These are phyloP conservation scores for Falciphora oryzae DNA, from an alignment of 2,329 filamentous ascomycete species.

Conservation along the genomic window DNA sequence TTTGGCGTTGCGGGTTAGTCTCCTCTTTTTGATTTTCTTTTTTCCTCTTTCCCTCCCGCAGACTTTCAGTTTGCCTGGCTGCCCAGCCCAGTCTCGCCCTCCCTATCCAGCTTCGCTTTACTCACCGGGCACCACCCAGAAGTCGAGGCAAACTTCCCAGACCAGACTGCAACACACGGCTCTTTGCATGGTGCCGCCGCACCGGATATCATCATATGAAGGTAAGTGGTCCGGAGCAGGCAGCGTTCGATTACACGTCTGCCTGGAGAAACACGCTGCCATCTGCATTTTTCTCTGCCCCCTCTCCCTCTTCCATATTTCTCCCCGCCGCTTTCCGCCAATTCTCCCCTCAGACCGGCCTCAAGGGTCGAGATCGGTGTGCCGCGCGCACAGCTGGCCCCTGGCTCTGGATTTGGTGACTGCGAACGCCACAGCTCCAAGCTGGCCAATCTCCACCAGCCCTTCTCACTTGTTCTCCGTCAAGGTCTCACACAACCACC, in stretches of 20 bases:
- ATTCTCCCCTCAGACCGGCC: not conserved
- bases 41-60: not conserved
- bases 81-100: not conserved
- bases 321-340: not conserved
- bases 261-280: not conserved
- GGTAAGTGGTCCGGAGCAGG: not conserved
- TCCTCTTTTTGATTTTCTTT: not conserved
- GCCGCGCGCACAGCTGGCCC: not conserved
- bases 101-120: not conserved
- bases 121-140: not conserved
- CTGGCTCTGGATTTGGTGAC: not conserved
- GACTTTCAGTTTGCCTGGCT: not conserved
- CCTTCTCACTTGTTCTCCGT: not conserved
- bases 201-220: not conserved
- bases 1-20: not conserved
- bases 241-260: not conserved
- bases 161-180: too few relatives aligned
- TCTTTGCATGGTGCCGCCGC: not conserved
- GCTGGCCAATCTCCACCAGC: not conserved
- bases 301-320: not conserved
- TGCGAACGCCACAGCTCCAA: conserved; percentile 1
- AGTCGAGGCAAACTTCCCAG: not conserved
- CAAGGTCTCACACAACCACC: conserved; percentile 1
- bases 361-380: not conserved
- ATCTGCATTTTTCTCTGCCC: not conserved